Evolutionary conservation across 306 rosid species (phyloP).

Genomic region (Cicer pinnatifidum): DNA sequence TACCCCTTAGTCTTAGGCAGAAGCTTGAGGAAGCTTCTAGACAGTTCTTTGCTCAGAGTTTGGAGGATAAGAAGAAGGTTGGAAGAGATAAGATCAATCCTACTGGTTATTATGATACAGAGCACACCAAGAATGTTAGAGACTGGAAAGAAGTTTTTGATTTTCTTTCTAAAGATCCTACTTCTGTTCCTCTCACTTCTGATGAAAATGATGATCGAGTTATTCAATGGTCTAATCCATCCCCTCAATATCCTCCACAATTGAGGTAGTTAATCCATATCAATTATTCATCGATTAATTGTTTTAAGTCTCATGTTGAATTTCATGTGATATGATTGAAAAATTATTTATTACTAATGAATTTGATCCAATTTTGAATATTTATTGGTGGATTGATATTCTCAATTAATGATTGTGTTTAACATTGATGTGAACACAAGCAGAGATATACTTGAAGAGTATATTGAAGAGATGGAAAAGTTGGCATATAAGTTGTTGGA

Average conservation of each 20-base stretch:
- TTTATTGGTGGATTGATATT: no score
- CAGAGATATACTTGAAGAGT: conserved; percentile 57
- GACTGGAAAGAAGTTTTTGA: conserved; percentile 89
- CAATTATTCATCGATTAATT: neutral
- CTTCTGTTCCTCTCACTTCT: conserved; percentile 48
- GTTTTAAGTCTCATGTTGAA: no score
- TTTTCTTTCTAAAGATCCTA: conserved; percentile 53
- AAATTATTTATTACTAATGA: no score
- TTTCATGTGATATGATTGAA: no score
- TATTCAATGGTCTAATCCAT: conserved; percentile 53
- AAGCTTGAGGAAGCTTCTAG: conserved; percentile 46
- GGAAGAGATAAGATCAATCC: conserved; percentile 43
- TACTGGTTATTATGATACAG: conserved; percentile 66
- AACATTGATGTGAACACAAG: neutral
- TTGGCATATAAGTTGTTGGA: conserved; percentile 59
- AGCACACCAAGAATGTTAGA: conserved; percentile 74
- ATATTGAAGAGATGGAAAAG: conserved; percentile 53
- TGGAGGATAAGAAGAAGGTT: conserved; percentile 61
- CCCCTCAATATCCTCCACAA: conserved; percentile 59
- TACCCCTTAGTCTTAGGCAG: conserved; percentile 47
- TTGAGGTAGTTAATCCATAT: conserved; percentile 50
- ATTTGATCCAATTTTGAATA: no score
- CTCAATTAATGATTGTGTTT: neutral
- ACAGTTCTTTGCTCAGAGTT: conserved; percentile 57
- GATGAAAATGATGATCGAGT: conserved; percentile 48